Base-by-base conservation (phyloP, 352 stramenopile genomes). In the Pythium oligandrum region DNA sequence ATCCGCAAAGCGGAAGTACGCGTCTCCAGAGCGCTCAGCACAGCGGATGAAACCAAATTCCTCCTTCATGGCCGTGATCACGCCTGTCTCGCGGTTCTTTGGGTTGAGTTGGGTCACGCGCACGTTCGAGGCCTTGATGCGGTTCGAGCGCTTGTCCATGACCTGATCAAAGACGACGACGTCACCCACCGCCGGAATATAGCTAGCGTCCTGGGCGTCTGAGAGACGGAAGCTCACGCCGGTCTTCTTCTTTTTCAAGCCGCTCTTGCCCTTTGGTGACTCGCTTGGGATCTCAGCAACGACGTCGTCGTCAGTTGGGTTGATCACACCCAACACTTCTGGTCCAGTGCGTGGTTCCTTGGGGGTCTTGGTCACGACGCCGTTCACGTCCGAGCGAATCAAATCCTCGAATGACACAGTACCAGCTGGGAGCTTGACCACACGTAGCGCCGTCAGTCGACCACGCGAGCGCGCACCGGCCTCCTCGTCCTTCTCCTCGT, bases 1-100 rank as follows among this genome's bases (percentile, higher is more conserved):
- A 53, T 93, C 82, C 9, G 71, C 71, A 40, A 93, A 84, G 40
- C 79, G 75, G 46, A 93, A 93, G 58, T 88, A 93, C 32, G 79
- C 79, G 39, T 93, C 82, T 1, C 57, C 59, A 1, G 61, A 57
- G n/a, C 82, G 74, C 33, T 93, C 79, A 0, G 75, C 74, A 40
- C 78, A 90, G 59, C 88, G 88, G 57, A 93, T 88, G 55, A 93
- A 93, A 0, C 82, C 82, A 58, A 88, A 93, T 3, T 93, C 82
- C 11, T 90, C 79, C 43, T 88, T 88, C 57, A 90, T 50, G 4
- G 76, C 75, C 33, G 70, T 72, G 56, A 93, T 86, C 30, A 78
- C 67, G 37, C 82, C 82, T 8, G 66, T 76, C 59, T 88, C 80
- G 17, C 82, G 79, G 52, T 85, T 71, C 62, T 85, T 77, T 10